These are phyloP conservation scores for Tylopilus intermedius DNA, from an alignment of 768 basidiomycete species.

Conservation along the genomic window DNA sequence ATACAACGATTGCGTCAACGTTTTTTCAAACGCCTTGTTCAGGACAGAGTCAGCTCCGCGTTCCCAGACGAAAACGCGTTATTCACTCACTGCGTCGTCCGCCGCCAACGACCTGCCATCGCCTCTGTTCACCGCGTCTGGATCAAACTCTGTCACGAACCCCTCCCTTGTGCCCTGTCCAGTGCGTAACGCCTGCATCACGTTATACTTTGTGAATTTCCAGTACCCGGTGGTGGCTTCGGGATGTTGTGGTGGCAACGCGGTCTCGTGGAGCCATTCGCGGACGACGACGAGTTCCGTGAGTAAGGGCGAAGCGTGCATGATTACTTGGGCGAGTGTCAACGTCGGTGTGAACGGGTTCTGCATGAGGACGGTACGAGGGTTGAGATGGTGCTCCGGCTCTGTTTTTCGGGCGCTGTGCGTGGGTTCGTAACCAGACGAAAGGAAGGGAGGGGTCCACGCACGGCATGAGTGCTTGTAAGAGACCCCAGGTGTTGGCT, in stretches of 20 bases:
- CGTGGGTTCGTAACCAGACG: not conserved
- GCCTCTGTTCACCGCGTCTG: slow-evolving; percentile 67
- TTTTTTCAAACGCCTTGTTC: slow-evolving; percentile 72
- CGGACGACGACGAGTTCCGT: slow-evolving; percentile 74
- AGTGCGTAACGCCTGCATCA: slow-evolving; percentile 60
- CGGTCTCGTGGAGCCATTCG: slow-evolving; percentile 85
- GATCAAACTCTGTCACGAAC: slow-evolving; percentile 69
- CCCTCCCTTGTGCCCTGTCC: slow-evolving; percentile 43
- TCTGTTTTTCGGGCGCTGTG: slow-evolving; percentile 66
- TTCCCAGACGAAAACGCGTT: not conserved
- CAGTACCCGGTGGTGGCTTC: slow-evolving; percentile 81
- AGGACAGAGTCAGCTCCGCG: not conserved
- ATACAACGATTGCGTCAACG: slow-evolving; percentile 71
- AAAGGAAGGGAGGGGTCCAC: slow-evolving; percentile 26
- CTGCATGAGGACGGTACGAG: slow-evolving; percentile 51
- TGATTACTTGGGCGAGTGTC: slow-evolving; percentile 67
- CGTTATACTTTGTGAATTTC: slow-evolving; percentile 72
- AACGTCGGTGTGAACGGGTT: slow-evolving; percentile 83
- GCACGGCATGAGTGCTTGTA: slow-evolving; percentile 75
- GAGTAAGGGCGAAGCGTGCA: slow-evolving; percentile 62
- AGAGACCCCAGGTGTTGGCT: slow-evolving; percentile 74
- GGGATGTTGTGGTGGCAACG: slow-evolving; percentile 52
- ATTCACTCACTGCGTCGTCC: slow-evolving; percentile 67
- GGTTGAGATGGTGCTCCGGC: slow-evolving; percentile 40
- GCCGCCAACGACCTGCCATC: slow-evolving; percentile 57